Evolutionary conservation across 2,329 filamentous ascomycete genomes (phyloP), one percentile per base, ranked within the genome.

Genomic region (Amauroascus verrucosus): DNA sequence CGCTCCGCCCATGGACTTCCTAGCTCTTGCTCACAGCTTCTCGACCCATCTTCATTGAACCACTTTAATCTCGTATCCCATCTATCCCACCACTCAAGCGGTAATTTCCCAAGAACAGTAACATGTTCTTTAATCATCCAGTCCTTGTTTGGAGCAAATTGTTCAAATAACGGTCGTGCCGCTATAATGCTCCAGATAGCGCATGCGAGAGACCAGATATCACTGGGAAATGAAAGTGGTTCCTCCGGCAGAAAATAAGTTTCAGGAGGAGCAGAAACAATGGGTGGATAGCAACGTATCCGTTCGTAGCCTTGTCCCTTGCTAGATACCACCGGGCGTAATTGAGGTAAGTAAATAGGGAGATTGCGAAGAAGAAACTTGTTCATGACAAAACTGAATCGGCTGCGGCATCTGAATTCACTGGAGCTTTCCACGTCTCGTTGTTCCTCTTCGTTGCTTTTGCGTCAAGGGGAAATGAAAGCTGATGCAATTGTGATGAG

Each of bases 201-300:
- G 48, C 65, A 70, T 0, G 57, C 62, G 16, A 70, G 61, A n/a
- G 63, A 67, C 67, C 67, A 71, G 7, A 68, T 66, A 51, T 71
- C 66, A 1, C 62, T 63, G 7, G 61, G 18, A 14, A 43, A 26
- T 6, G 40, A 43, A 14, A 24, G 22, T 6, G 22, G 11, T 24
- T 16, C 24, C 2, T 43, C 20, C 13, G 18, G 2, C 28, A 47
- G 8, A 13, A 58, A 58, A 43, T 13, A 46, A 6, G 53, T 33
- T 47, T 58, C 53, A 18, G 53, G 55, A 6, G 51, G 57, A 14
- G 53, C 43, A 38, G 61, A 62, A 24, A 63, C 58, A n/a, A n/a
- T n/a, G n/a, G n/a, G n/a, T n/a, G n/a, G n/a, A n/a, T n/a, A n/a
- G n/a, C n/a, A n/a, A n/a, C n/a, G n/a, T n/a, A n/a, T n/a, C n/a